These are phyloP conservation scores for Teratosphaeria gauchensis DNA, from an alignment of 2,329 filamentous ascomycete species.

Conservation along the genomic window DNA sequence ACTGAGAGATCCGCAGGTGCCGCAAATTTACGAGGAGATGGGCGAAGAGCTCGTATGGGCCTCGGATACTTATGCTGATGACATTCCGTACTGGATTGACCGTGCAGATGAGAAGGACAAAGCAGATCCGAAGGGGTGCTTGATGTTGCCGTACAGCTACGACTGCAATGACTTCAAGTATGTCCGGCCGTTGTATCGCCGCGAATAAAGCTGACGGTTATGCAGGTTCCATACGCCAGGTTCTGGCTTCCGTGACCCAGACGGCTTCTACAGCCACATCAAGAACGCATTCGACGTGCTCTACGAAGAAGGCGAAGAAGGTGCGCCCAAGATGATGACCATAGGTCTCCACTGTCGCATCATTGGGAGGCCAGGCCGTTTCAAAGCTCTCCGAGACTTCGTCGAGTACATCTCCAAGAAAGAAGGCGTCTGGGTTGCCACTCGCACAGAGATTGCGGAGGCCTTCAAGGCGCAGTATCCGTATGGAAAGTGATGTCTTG, in stretches of 20 bases:
- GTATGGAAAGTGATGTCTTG: conserved; percentile 25
- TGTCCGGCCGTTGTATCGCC: not conserved
- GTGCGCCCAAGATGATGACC: conserved; percentile 49
- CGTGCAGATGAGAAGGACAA: conserved; percentile 37
- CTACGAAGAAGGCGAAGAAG: conserved; percentile 43
- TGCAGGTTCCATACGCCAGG: conserved; percentile 25
- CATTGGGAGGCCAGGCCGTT: conserved; percentile 44
- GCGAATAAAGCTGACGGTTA: not conserved
- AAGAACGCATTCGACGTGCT: conserved; percentile 47
- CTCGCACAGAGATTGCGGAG: conserved; percentile 43
- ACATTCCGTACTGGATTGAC: conserved; percentile 48
- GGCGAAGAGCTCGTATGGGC: conserved; percentile 43
- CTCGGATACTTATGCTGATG: conserved; percentile 45
- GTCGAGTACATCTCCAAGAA: conserved; percentile 45
- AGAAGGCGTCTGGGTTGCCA: conserved; percentile 46
- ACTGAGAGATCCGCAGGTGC: too few relatives aligned
- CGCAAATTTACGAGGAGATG: conserved; percentile 1
- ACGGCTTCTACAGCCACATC: conserved; percentile 38
- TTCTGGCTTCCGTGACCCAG: conserved; percentile 35
- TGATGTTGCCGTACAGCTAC: conserved; percentile 47
- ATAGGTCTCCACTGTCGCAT: conserved; percentile 46
- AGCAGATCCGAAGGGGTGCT: conserved; percentile 35
- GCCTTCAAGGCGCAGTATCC: conserved; percentile 40
- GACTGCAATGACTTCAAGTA: conserved; percentile 48
- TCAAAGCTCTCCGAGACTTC: conserved; percentile 43